Evolutionary conservation across 2,329 filamentous ascomycete species (phyloP).

Genomic region (Colletotrichum abscissum): DNA sequence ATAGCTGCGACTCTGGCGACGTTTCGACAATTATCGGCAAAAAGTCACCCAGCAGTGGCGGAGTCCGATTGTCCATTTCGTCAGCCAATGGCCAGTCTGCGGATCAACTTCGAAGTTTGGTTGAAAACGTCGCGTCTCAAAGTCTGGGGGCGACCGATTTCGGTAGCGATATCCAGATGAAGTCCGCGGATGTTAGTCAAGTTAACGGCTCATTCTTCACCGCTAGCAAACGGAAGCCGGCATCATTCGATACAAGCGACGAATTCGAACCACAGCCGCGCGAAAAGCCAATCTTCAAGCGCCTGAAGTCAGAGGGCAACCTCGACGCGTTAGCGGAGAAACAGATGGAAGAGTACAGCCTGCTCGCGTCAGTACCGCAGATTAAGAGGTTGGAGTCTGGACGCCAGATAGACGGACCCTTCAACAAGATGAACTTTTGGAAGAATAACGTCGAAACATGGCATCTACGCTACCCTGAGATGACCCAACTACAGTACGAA

Average conservation of each 20-base stretch:
- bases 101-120: slow-evolving; percentile 62
- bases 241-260: slow-evolving; percentile 60
- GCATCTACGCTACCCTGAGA: slow-evolving; percentile 72
- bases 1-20: slow-evolving; percentile 60
- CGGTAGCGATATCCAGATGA: slow-evolving; percentile 44
- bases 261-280: slow-evolving; percentile 53
- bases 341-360: slow-evolving; percentile 54
- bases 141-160: slow-evolving; percentile 64
- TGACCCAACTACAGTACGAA: slow-evolving; percentile 69
- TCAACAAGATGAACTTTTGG: slow-evolving; percentile 70
- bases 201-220: slow-evolving; percentile 49
- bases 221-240: slow-evolving; percentile 67
- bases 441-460: slow-evolving; percentile 64
- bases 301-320: slow-evolving; percentile 63
- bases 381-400: slow-evolving; percentile 60
- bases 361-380: slow-evolving; percentile 62
- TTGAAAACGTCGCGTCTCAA: slow-evolving; percentile 65
- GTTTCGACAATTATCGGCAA: slow-evolving; percentile 31
- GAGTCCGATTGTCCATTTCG: slow-evolving; percentile 38
- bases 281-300: slow-evolving; percentile 63
- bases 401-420: slow-evolving; percentile 68
- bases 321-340: slow-evolving; percentile 49
- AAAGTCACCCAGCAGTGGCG: slow-evolving; percentile 15
- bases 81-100: slow-evolving; percentile 52
- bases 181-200: slow-evolving; percentile 36